These are phyloP conservation scores for Claviceps citrina DNA, from an alignment of 2,329 filamentous ascomycete genomes.

Conservation along the genomic window DNA sequence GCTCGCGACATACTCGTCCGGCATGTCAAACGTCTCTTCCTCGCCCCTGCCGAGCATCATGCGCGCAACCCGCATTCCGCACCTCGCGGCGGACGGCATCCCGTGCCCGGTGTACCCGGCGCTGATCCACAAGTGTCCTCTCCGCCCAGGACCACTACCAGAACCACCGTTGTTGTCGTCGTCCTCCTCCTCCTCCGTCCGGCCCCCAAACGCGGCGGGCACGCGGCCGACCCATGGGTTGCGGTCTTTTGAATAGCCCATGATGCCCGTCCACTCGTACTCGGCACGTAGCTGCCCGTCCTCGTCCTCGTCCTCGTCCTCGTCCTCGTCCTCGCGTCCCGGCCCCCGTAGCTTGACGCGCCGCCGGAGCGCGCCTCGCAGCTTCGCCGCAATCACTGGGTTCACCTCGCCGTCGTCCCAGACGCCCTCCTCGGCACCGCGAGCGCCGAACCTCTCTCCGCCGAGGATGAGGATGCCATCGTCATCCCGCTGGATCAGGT, in stretches of 20 bases:
- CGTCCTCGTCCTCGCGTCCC: slow-evolving; percentile 19
- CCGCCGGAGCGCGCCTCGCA: slow-evolving; percentile 30
- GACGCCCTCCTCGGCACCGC: slow-evolving; percentile 31
- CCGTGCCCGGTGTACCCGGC: slow-evolving; percentile 61
- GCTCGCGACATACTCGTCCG: slow-evolving; percentile 25
- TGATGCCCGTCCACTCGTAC: slow-evolving; percentile 66
- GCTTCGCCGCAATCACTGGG: slow-evolving; percentile 35
- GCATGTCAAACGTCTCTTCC: slow-evolving; percentile 25
- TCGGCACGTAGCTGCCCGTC: slow-evolving; percentile 32
- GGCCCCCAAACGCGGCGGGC: slow-evolving; percentile 35
- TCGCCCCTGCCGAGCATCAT: slow-evolving; percentile 36
- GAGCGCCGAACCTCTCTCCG: slow-evolving; percentile 46
- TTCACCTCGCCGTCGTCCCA: slow-evolving; percentile 46
- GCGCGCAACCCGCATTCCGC: slow-evolving; percentile 45
- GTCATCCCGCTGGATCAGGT: slow-evolving; percentile 54
- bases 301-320: slow-evolving; percentile 22
- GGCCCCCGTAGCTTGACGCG: slow-evolving; percentile 27
- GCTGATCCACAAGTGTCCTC: slow-evolving; percentile 36
- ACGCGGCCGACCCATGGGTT: slow-evolving; percentile 57
- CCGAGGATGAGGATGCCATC: slow-evolving; percentile 49
- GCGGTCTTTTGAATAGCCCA: slow-evolving; percentile 57
- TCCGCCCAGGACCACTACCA: slow-evolving; percentile 11
- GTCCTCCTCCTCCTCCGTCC: slow-evolving; percentile 19
- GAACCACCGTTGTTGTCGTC: not conserved
- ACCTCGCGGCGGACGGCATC: slow-evolving; percentile 58